A percentile compares a stretch with the other conserved stretches of the same genome.
phyloP scores from a whole-genome alignment of 2,329 filamentous ascomycete species.

The Alternaria atra region DNA sequence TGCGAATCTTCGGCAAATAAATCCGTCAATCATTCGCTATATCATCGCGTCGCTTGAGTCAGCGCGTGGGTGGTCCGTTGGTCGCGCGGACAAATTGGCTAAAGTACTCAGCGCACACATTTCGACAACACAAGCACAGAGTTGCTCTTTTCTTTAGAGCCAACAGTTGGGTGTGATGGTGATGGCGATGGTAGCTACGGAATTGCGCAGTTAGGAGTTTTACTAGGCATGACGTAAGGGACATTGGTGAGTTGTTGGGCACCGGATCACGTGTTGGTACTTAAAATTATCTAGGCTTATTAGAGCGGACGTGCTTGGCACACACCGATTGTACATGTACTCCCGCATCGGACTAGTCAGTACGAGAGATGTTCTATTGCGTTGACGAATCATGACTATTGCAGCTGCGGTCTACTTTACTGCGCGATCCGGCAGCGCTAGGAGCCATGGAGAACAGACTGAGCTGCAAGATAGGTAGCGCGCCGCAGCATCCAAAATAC shows the following conservation, averaged over 20 bases:
- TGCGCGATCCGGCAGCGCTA: too few species aligned
- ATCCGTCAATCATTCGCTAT: neutral
- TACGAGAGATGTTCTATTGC: slow-evolving; percentile 21
- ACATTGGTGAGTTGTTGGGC: too few species aligned
- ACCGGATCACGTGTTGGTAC: too few species aligned
- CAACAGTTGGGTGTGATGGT: neutral
- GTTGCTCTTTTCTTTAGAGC: too few species aligned
- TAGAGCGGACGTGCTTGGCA: too few species aligned
- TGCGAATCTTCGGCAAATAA: neutral
- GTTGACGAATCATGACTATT: slow-evolving; percentile 42
- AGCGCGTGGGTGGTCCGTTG: neutral
- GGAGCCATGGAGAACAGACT: too few species aligned
- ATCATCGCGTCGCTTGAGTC: neutral
- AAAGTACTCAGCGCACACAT: neutral
- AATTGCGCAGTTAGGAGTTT: neutral
- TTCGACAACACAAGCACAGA: neutral
- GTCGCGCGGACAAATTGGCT: neutral
- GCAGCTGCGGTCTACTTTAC: slow-evolving; percentile 26
- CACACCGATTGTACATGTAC: too few species aligned
- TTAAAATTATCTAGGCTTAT: too few species aligned
- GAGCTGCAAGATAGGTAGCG: too few species aligned
- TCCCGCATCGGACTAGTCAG: slow-evolving; percentile 30
- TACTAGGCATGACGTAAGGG: too few species aligned
- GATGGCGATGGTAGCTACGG: neutral
- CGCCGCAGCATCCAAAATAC: too few species aligned